Evolutionary conservation across 306 rosid species (phyloP).

Genomic region (Lathyrus oleraceus): DNA sequence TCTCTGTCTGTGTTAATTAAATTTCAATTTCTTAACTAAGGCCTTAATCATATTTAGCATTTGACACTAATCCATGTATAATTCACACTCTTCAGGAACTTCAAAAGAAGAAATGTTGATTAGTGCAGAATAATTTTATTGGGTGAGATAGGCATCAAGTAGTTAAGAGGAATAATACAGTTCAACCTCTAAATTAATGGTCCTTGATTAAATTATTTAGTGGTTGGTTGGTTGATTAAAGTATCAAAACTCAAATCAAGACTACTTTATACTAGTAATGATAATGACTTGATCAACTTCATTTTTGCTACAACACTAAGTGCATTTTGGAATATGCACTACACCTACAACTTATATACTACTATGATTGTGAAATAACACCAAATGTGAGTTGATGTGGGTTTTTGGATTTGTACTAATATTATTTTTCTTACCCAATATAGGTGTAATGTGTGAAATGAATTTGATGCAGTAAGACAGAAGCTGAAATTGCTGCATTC

Average conservation of each 20-base stretch:
- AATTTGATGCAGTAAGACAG: conserved; percentile 39
- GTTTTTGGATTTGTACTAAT: too few relatives aligned
- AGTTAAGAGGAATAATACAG: conserved; percentile 26
- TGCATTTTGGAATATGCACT: not conserved
- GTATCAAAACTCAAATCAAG: not conserved
- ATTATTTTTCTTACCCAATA: too few relatives aligned
- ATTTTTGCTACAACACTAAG: not conserved
- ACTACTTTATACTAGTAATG: not conserved
- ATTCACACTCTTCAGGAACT: not conserved
- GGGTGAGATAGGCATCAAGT: conserved; percentile 20
- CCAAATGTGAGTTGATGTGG: too few relatives aligned
- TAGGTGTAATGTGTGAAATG: too few relatives aligned
- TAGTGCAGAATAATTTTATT: not conserved
- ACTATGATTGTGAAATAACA: too few relatives aligned
- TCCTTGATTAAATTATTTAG: conserved; percentile 13
- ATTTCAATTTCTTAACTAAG: not conserved
- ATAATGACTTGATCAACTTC: not conserved
- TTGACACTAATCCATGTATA: not conserved
- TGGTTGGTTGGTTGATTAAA: conserved; percentile 18
- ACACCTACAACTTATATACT: too few relatives aligned
- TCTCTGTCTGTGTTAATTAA: too few relatives aligned
- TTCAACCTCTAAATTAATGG: conserved; percentile 21
- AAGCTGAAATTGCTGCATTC: conserved; percentile 76
- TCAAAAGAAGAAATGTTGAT: not conserved
- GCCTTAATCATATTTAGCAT: not conserved